A percentile compares a stretch with the other conserved stretches of the same genome.
phyloP scores from a whole-genome alignment of 441 rosid species.

The Populus tomentosa region DNA sequence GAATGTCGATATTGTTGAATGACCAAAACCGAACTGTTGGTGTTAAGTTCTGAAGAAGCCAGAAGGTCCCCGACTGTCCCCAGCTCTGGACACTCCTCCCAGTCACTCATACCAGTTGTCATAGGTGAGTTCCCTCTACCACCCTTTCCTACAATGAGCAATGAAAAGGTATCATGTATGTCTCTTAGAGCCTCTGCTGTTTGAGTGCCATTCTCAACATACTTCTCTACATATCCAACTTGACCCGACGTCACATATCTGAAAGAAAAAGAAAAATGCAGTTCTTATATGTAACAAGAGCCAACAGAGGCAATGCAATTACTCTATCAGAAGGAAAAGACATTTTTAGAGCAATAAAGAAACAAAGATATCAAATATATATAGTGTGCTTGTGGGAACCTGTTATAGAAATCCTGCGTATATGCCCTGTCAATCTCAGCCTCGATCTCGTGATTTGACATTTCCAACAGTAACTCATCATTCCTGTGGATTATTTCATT shows the following conservation, averaged over 20 bases:
- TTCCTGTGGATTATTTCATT: constrained; percentile 20
- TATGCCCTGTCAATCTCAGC: constrained; percentile 43
- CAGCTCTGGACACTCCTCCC: constrained; percentile 89
- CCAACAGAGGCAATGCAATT: background rate
- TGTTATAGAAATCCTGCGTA: constrained; percentile 51
- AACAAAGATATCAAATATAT: background rate
- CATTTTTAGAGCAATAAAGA: background rate
- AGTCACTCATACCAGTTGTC: constrained; percentile 64
- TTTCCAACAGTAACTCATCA: constrained; percentile 41
- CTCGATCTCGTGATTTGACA: constrained; percentile 39
- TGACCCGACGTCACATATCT: constrained; percentile 59
- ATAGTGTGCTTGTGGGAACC: constrained; percentile 19
- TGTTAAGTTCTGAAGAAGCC: constrained; percentile 58
- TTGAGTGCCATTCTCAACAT: constrained; percentile 42
- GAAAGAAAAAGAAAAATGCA: background rate
- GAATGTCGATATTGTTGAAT: constrained; percentile 56
- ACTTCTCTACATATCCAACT: constrained; percentile 55
- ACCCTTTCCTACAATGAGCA: constrained; percentile 69
- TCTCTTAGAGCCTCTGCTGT: constrained; percentile 44
- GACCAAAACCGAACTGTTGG: constrained; percentile 59
- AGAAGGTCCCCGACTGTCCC: constrained; percentile 71
- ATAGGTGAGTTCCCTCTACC: constrained; percentile 44
- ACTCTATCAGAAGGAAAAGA: background rate
- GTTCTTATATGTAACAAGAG: background rate
- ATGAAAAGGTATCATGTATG: constrained; percentile 46